These are phyloP conservation scores for Pseudopyricularia cyperi DNA, from an alignment of 2,329 filamentous ascomycete genomes.

Conservation along the genomic window DNA sequence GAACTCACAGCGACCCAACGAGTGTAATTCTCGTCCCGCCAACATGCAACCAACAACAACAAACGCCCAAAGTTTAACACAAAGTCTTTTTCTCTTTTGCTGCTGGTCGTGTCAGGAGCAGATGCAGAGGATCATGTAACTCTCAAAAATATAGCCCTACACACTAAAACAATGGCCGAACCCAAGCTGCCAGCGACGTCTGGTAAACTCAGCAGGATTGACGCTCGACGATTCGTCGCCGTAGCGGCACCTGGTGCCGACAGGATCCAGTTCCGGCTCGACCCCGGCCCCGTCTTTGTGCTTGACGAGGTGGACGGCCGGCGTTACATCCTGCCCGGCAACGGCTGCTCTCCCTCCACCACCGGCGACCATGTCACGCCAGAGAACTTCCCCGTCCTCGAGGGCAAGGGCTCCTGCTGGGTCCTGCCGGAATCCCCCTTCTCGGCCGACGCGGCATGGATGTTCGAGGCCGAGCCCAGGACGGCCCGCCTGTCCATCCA, in stretches of 20 bases:
- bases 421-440: background rate
- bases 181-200: background rate
- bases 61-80: no score
- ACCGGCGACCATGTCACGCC: background rate
- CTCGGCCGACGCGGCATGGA: background rate
- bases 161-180: background rate
- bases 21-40: no score
- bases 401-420: slow-evolving; percentile 1
- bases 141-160: background rate
- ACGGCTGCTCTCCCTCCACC: background rate
- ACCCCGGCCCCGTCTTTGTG: background rate
- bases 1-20: no score
- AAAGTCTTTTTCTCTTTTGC: no score
- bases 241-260: background rate
- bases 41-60: no score
- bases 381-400: background rate
- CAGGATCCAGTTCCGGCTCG: background rate
- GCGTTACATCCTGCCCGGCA: background rate
- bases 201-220: background rate
- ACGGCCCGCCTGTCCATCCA: background rate
- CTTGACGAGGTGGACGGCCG: background rate
- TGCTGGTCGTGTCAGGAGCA: no score
- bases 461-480: background rate
- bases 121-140: background rate
- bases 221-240: background rate